Percentiles rank a stretch among this genome's conserved stretches.
Conservation (phyloP, 768 basidiomycete genomes). For the Naematelia aurantialba region DNA sequence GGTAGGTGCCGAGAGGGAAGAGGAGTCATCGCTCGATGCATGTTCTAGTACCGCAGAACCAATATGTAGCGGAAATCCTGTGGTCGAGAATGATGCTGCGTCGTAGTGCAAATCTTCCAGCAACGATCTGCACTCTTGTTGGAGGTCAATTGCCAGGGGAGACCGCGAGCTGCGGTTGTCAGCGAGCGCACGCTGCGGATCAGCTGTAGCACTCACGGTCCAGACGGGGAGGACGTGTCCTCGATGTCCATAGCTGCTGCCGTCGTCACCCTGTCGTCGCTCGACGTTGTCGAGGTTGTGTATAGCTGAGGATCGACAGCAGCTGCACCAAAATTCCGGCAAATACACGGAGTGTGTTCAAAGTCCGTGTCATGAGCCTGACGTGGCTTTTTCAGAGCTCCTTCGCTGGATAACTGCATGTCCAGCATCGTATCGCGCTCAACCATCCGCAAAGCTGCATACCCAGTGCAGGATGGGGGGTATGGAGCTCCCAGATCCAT, state of each 20-base stretch:
- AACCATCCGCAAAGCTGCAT: no score
- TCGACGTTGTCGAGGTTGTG: neutral
- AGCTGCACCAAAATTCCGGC: neutral
- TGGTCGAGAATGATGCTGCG: neutral
- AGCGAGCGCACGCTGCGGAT: neutral
- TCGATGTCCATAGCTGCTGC: neutral
- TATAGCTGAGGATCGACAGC: neutral
- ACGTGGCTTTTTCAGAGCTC: neutral
- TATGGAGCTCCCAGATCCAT: no score
- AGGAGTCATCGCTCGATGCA: constrained; percentile 9
- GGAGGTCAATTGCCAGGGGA: neutral
- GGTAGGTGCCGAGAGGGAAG: constrained; percentile 16
- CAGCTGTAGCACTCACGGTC: neutral
- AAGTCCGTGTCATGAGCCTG: neutral
- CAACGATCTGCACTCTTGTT: neutral
- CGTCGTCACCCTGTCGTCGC: neutral
- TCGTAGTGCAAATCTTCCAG: neutral
- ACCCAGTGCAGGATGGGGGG: no score
- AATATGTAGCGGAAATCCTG: neutral
- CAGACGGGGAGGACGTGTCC: neutral
- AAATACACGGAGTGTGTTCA: neutral
- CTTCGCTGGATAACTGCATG: neutral
- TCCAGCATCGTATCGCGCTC: no score
- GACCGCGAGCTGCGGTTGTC: neutral
- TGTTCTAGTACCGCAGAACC: neutral